These are phyloP conservation scores for Hysterium pulicare DNA, from an alignment of 2,329 filamentous ascomycete species.

Conservation along the genomic window DNA sequence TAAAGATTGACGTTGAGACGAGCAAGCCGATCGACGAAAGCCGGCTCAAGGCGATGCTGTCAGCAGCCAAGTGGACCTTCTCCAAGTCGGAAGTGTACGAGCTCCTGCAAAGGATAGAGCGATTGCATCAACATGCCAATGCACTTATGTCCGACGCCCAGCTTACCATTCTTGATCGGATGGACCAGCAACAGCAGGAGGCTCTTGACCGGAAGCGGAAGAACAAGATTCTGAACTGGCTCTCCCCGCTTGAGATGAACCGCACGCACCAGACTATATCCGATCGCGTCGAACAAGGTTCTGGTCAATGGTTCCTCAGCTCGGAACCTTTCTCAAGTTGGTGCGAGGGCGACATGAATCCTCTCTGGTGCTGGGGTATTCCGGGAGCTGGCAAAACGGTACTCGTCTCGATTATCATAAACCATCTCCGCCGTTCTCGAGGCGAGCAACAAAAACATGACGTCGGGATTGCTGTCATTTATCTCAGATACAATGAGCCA, in stretches of 20 bases:
- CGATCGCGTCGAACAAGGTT: slow-evolving; percentile 1
- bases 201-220: slow-evolving; percentile 1
- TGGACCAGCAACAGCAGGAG: slow-evolving; percentile 5
- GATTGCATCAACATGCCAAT: slow-evolving; percentile 6
- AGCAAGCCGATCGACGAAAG: neutral
- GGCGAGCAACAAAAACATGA: neutral
- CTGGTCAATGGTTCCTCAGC: slow-evolving; percentile 6
- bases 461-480: slow-evolving; percentile 6
- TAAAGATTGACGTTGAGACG: slow-evolving; percentile 5
- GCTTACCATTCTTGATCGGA: neutral
- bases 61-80: slow-evolving; percentile 6
- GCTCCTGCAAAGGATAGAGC: slow-evolving; percentile 8
- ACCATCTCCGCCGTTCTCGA: slow-evolving; percentile 6
- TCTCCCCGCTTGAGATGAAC: slow-evolving; percentile 6
- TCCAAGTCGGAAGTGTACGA: slow-evolving; percentile 6
- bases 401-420: slow-evolving; percentile 4
- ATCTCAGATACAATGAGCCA: slow-evolving; percentile 10
- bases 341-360: neutral
- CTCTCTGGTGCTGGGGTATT: slow-evolving; percentile 8
- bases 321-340: slow-evolving; percentile 4
- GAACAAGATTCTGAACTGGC: slow-evolving; percentile 4
- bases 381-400: slow-evolving; percentile 9
- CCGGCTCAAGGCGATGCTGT: slow-evolving; percentile 2
- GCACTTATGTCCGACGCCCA: slow-evolving; percentile 3
- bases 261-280: slow-evolving; percentile 2